These are phyloP conservation scores for Backusella parvicylindrica DNA, from an alignment of 192 early-diverging fungal species.

Conservation along the genomic window DNA sequence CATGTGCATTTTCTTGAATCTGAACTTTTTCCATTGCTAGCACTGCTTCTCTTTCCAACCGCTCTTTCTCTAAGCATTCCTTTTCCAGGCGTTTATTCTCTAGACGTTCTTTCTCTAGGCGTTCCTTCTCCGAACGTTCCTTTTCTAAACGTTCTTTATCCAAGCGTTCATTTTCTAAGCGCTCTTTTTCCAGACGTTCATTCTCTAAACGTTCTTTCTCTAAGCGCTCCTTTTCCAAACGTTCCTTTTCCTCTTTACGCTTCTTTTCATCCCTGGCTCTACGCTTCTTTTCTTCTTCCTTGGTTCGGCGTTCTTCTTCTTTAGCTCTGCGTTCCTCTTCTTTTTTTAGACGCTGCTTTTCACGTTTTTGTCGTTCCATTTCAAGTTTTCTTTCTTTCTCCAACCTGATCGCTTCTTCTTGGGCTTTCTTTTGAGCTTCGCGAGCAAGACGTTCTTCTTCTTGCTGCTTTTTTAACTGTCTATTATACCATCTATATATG, in stretches of 20 bases:
- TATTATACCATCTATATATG: slow-evolving; percentile 21
- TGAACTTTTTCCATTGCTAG: background rate
- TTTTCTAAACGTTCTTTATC: background rate
- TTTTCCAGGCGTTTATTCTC: background rate
- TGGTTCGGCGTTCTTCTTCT: slow-evolving; percentile 50
- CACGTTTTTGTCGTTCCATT: slow-evolving; percentile 56
- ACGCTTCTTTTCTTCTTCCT: slow-evolving; percentile 58
- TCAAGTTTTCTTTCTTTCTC: slow-evolving; percentile 59
- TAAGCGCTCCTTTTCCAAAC: slow-evolving; percentile 31
- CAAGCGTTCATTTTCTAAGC: background rate
- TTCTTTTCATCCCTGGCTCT: slow-evolving; percentile 43
- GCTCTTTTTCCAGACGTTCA: slow-evolving; percentile 26
- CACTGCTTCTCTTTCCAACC: too few species aligned
- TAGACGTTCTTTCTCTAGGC: background rate
- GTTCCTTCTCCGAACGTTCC: background rate
- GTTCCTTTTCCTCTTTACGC: slow-evolving; percentile 38
- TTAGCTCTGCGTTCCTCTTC: slow-evolving; percentile 41
- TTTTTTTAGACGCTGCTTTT: slow-evolving; percentile 48
- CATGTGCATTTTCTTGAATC: background rate
- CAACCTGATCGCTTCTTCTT: slow-evolving; percentile 49
- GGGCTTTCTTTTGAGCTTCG: slow-evolving; percentile 49
- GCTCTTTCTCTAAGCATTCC: background rate
- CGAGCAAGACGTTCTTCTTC: slow-evolving; percentile 53
- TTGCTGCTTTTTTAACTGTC: slow-evolving; percentile 64
- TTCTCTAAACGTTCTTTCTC: slow-evolving; percentile 47